These are phyloP conservation scores for Neurospora sp. DNA, from an alignment of 495 filamentous ascomycete genomes.

Conservation along the genomic window DNA sequence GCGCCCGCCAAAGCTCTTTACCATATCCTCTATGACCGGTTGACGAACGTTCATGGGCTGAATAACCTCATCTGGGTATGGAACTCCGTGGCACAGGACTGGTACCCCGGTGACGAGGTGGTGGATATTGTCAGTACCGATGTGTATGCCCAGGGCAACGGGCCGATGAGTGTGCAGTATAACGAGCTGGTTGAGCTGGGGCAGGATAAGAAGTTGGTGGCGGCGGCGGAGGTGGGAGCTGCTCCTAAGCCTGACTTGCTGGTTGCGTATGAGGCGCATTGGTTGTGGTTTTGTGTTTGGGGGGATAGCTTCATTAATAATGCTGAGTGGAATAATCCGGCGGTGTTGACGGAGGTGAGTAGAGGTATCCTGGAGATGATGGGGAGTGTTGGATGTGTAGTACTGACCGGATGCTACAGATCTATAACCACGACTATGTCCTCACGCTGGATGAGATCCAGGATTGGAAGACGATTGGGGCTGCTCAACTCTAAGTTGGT, in stretches of 20 bases:
- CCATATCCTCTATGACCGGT: slow-evolving; percentile 29
- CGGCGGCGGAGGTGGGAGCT: slow-evolving; percentile 35
- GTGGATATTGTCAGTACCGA: slow-evolving; percentile 34
- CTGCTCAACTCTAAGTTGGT: background rate
- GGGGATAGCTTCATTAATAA: slow-evolving; percentile 29
- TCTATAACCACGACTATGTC: slow-evolving; percentile 29
- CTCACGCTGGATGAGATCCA: slow-evolving; percentile 33
- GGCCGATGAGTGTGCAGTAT: slow-evolving; percentile 33
- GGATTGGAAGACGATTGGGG: slow-evolving; percentile 16
- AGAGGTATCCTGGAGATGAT: background rate
- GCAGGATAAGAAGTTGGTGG: slow-evolving; percentile 36
- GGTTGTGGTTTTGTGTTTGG: slow-evolving; percentile 40
- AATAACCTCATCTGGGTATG: slow-evolving; percentile 42
- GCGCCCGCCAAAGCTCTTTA: slow-evolving; percentile 35
- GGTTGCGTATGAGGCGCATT: slow-evolving; percentile 33
- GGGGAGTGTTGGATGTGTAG: background rate
- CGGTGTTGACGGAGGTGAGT: slow-evolving; percentile 20
- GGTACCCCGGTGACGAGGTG: slow-evolving; percentile 36
- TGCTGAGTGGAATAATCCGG: slow-evolving; percentile 24
- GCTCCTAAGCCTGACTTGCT: slow-evolving; percentile 32
- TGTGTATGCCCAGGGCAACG: slow-evolving; percentile 27
- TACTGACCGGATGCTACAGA: background rate
- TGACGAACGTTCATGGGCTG: slow-evolving; percentile 30
- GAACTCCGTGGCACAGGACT: slow-evolving; percentile 34
- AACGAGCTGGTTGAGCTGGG: slow-evolving; percentile 33